Percentiles rank a stretch among this genome's conserved stretches.
These are phyloP conservation scores for Daldinia concentrica DNA, from an alignment of 495 filamentous ascomycete genomes.

Conservation along the genomic window DNA sequence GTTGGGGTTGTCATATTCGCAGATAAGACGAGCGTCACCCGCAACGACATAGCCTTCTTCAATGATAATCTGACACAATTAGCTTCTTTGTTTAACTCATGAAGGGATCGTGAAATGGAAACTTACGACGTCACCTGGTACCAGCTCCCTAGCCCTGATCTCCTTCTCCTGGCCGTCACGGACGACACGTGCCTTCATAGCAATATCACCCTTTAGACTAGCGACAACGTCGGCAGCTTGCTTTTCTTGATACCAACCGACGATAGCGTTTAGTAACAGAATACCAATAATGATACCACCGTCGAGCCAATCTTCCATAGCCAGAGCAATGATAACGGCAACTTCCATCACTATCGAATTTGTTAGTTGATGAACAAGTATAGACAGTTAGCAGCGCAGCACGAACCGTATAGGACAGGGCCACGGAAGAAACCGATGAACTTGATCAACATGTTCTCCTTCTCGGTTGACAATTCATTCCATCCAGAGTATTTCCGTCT, in stretches of 20 bases:
- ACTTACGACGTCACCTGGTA: slow-evolving; percentile 81
- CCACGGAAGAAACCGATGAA: slow-evolving; percentile 83
- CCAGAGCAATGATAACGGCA: slow-evolving; percentile 78
- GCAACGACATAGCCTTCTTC: slow-evolving; percentile 80
- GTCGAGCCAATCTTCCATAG: slow-evolving; percentile 82
- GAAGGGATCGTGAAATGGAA: neutral
- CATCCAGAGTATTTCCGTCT: slow-evolving; percentile 73
- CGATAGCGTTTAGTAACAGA: slow-evolving; percentile 75
- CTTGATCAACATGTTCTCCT: slow-evolving; percentile 79
- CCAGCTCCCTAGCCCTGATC: slow-evolving; percentile 79
- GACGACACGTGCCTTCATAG: slow-evolving; percentile 76
- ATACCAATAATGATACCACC: slow-evolving; percentile 85
- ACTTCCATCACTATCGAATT: slow-evolving; percentile 76
- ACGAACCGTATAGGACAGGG: slow-evolving; percentile 82
- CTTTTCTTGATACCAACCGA: slow-evolving; percentile 89
- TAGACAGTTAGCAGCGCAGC: neutral
- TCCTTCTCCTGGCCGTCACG: slow-evolving; percentile 75
- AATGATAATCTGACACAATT: slow-evolving; percentile 61
- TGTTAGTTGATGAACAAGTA: slow-evolving; percentile 39
- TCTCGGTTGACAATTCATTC: slow-evolving; percentile 80
- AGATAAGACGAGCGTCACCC: slow-evolving; percentile 78
- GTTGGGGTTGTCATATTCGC: slow-evolving; percentile 75
- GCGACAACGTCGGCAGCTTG: slow-evolving; percentile 85
- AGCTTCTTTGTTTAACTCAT: neutral
- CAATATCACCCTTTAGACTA: slow-evolving; percentile 81